Conservation (phyloP, 2,329 filamentous ascomycete species). For the Diaporthe caulivora region DNA sequence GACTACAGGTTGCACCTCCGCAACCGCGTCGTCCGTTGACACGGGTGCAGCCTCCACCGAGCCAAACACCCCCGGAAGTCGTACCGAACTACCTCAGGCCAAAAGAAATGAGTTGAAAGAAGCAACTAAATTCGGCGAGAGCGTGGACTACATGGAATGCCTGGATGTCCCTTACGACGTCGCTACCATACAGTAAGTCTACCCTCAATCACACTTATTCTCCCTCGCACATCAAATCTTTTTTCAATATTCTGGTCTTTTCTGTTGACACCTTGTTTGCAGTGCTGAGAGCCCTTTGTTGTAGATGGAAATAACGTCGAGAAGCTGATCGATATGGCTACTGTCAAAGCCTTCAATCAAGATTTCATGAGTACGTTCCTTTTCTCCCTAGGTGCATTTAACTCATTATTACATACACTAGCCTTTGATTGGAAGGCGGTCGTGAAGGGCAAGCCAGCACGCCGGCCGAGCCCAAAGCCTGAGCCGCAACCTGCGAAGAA, state of each 20-base stretch:
- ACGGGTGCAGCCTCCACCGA: too few species aligned
- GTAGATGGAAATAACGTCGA: not conserved
- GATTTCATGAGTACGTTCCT: not conserved
- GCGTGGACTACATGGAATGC: too few species aligned
- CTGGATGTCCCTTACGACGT: not conserved
- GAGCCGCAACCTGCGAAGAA: not conserved
- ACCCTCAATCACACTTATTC: not conserved
- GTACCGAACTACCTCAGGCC: too few species aligned
- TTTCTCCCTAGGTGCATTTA: not conserved
- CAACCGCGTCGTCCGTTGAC: too few species aligned
- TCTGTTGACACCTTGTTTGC: not conserved
- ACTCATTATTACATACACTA: not conserved
- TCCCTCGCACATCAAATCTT: not conserved
- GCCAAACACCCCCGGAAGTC: too few species aligned
- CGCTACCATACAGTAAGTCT: not conserved
- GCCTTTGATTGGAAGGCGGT: not conserved
- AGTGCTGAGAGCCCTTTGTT: not conserved
- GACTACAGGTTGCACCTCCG: too few species aligned
- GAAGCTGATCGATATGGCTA: not conserved
- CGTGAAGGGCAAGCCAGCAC: not conserved
- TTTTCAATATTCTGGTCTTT: not conserved
- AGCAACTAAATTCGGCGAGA: too few species aligned
- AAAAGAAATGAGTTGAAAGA: too few species aligned
- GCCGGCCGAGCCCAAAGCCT: not conserved
- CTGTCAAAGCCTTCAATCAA: not conserved